Evolutionary conservation across 148 eudicot species (phyloP).

Genomic region (Camellia granthamiana): DNA sequence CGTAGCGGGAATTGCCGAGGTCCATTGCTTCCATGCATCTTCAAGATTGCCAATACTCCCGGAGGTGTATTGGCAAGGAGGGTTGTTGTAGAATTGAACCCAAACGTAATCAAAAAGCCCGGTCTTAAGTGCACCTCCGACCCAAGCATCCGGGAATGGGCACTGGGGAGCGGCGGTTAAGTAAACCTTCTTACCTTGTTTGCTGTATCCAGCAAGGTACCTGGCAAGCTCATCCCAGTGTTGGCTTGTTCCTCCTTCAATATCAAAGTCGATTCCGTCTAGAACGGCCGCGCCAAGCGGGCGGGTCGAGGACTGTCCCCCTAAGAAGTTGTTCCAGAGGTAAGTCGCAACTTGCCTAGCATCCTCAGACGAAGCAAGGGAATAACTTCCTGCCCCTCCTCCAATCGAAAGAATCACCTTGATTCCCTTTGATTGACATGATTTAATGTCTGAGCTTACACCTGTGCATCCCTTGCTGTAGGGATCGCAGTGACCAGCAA

Average conservation of each 20-base stretch:
- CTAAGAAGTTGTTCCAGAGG: conserved; percentile 31
- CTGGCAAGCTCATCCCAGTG: conserved; percentile 32
- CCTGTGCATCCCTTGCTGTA: conserved; percentile 17
- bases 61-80: conserved; percentile 26
- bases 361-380: conserved; percentile 25
- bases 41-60: conserved; percentile 11
- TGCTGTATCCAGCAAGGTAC: conserved; percentile 19
- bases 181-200: conserved; percentile 20
- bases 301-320: conserved; percentile 20
- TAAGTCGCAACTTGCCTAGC: conserved; percentile 26
- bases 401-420: conserved; percentile 32
- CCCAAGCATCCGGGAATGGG: conserved; percentile 27
- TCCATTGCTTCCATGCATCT: conserved; percentile 29
- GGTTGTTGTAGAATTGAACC: conserved; percentile 33
- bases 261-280: conserved; percentile 28
- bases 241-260: conserved; percentile 22
- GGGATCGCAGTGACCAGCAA: conserved; percentile 35
- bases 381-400: conserved; percentile 30
- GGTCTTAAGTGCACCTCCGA: conserved; percentile 25
- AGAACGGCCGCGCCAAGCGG: conserved; percentile 22
- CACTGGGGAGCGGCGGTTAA: conserved; percentile 32
- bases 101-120: conserved; percentile 31
- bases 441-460: conserved; percentile 23
- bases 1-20: conserved; percentile 9
- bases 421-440: conserved; percentile 26